Base-by-base conservation (phyloP, 2,329 filamentous ascomycete species). In the Calonectria ilicicola region DNA sequence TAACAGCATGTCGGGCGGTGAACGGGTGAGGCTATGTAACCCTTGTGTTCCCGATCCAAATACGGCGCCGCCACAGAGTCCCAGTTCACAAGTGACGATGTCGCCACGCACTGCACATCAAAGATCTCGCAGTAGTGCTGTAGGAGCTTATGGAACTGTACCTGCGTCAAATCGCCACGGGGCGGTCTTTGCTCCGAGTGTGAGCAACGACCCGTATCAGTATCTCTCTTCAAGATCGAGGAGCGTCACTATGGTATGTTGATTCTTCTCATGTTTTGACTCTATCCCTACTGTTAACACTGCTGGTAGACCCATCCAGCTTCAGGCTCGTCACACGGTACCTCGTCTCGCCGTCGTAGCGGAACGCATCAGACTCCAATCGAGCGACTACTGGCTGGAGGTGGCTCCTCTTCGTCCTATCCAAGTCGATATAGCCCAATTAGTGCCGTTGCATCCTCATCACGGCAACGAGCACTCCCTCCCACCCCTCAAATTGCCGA, bases 1-100 rank as follows among this genome's bases (percentile, higher is more conserved):
- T 79, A 86, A 83, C 74, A 85, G 81, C 38, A 82, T 89, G 27
- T 85, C 87, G 5, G 90, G 90, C 19, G 90, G 90, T 29, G 89
- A 91, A 77, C 85, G 88, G 51, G 90, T 91, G 62, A 84, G 90
- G 64, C 86, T 92, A 15, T 92, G 90, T 81, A 91, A 91, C 76
- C 90, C 90, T 1, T 92, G 90, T 74, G 90, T 92, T 9, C 90
- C 90, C 15, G 90, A 91, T 72, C 90, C 90, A 7, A 91, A 91
- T 78, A 91, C 86, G 9, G 86, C 89, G 23, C 90, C 90, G 32
- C 89, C 89, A 8, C 85, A 86, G 69, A 83, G 85, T 26, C 85
- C 85, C 29, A 80, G 80, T 8, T 80, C 83, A 4, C 78, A 83
- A 19, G 75, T 79, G 17, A 79, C 80, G 26, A 73, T 82, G 26